Evolutionary conservation across 208 protist genomes (phyloP).

Genomic region (Trypanosoma brucei): DNA sequence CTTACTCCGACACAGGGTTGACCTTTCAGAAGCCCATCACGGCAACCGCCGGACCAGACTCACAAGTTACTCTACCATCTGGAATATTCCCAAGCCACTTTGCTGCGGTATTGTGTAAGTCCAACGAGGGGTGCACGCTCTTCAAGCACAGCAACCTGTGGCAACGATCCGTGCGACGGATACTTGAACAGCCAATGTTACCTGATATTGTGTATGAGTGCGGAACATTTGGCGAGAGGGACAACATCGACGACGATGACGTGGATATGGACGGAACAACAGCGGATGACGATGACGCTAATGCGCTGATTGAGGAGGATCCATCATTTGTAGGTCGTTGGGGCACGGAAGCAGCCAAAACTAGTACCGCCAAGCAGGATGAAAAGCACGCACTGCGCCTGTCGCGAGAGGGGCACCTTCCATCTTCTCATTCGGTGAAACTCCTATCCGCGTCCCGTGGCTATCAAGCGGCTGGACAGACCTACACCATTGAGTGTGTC

Average conservation of each 20-base stretch:
- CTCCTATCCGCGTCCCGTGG: conserved; percentile 68
- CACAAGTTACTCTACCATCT: neutral
- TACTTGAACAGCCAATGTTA: conserved; percentile 69
- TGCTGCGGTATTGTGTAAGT: conserved; percentile 65
- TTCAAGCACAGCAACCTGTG: conserved; percentile 82
- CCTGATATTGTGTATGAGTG: conserved; percentile 70
- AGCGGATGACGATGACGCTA: conserved; percentile 16
- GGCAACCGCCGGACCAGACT: conserved; percentile 11
- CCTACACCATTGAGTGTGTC: conserved; percentile 62
- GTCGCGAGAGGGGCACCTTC: conserved; percentile 9
- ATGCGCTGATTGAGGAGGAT: conserved; percentile 18
- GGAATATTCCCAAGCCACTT: conserved; percentile 83
- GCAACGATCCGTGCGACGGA: conserved; percentile 59
- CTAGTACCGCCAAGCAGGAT: neutral
- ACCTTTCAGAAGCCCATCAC: conserved; percentile 9
- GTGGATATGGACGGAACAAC: conserved; percentile 18
- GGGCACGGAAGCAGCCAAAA: neutral
- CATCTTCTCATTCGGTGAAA: conserved; percentile 18
- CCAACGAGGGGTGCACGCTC: conserved; percentile 69
- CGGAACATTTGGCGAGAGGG: conserved; percentile 30
- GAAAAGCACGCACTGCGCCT: conserved; percentile 6
- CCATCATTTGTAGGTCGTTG: conserved; percentile 17
- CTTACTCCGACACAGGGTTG: conserved; percentile 35
- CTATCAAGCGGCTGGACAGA: conserved; percentile 44
- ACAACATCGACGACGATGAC: conserved; percentile 37